Percentiles rank a stretch among this genome's conserved stretches.
Evolutionary conservation across 1,139 yeast species (phyloP).

Genomic region (Kodamaea ohmeri): DNA sequence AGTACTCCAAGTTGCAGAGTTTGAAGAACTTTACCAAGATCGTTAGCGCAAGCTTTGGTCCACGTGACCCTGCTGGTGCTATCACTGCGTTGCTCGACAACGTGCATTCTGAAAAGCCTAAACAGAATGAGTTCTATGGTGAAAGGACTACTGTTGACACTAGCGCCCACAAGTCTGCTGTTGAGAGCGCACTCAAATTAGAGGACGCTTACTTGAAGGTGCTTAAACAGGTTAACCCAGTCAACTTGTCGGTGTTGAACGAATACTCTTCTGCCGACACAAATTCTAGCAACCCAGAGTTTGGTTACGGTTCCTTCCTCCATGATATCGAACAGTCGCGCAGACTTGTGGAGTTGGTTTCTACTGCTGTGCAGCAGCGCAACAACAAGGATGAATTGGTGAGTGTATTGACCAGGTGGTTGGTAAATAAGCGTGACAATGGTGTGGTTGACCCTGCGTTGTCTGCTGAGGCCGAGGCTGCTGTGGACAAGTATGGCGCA

Average conservation of each 20-base stretch:
- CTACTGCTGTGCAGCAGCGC: slow-evolving; percentile 47
- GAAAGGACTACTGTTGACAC: slow-evolving; percentile 22
- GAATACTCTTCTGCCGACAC: slow-evolving; percentile 37
- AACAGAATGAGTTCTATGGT: slow-evolving; percentile 66
- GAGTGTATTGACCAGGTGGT: slow-evolving; percentile 68
- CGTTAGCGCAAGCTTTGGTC: slow-evolving; percentile 60
- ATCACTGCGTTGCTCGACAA: slow-evolving; percentile 53
- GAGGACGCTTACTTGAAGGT: slow-evolving; percentile 82
- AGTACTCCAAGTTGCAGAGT: slow-evolving; percentile 47
- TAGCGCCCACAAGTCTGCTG: slow-evolving; percentile 32
- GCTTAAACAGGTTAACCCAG: slow-evolving; percentile 61
- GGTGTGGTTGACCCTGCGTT: slow-evolving; percentile 25
- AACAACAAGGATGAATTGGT: slow-evolving; percentile 51
- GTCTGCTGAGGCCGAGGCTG: slow-evolving; percentile 35
- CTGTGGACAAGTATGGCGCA: slow-evolving; percentile 28
- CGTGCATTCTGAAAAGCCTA: slow-evolving; percentile 50
- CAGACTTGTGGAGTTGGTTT: slow-evolving; percentile 48
- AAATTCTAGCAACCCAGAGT: slow-evolving; percentile 70
- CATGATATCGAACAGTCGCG: slow-evolving; percentile 52
- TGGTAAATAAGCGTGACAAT: slow-evolving; percentile 41
- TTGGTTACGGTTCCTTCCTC: slow-evolving; percentile 77
- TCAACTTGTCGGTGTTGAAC: slow-evolving; percentile 59
- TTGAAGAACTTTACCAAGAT: slow-evolving; percentile 49
- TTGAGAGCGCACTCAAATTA: slow-evolving; percentile 47
- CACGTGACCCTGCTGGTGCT: slow-evolving; percentile 42